Base-by-base conservation (phyloP, 176 grass and related monocot genomes). In the Aegilops sharonensis region DNA sequence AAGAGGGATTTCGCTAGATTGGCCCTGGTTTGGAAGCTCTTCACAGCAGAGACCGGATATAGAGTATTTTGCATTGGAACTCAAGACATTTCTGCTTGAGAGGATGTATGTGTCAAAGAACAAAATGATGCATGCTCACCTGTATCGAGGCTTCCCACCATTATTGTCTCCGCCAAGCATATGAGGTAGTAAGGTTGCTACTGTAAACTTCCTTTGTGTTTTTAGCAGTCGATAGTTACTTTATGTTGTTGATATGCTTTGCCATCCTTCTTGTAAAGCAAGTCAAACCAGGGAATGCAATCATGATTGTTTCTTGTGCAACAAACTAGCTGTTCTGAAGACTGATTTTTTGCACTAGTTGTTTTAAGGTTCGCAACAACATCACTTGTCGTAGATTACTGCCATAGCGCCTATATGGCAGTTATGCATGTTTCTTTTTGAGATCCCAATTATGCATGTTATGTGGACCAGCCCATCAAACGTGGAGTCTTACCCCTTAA, bases 1-100 rank as follows among this genome's bases (percentile, higher is more conserved):
- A 20, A 45, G 80, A 83, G 73, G 73, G 29, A 64, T 42, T 42
- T 63, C 36, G 10, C 32, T 62, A 15, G 77, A 62, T 43, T 75
- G 72, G 72, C 72, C 72, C 56, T 21, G 77, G 34, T 79, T 62
- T n/a, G 20, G 54, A 62, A 79, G 56, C 77, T 63, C 77, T 61
- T 63, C 56, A 11, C 56, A 63, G 34, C 21, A 63, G 56, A 79
- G n/a, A 57, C 77, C 77, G 21, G 24, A 66, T 36, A 65, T 65
- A 60, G 78, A 71, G 43, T 88, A 84, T 77, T 88, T 88, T 59
- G 68, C 87, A 29, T 15, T 88, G 32, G 79, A 88, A 32, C 29
- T 83, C 9, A 29, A 88, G 63, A 24, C 72, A 30, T 45, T 68
- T 47, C 62, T 12, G 62, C 64, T 88, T 27, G 62, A 88, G 73